phyloP scores from a whole-genome alignment of 345 rosid genomes.

The Mercurialis annua region DNA sequence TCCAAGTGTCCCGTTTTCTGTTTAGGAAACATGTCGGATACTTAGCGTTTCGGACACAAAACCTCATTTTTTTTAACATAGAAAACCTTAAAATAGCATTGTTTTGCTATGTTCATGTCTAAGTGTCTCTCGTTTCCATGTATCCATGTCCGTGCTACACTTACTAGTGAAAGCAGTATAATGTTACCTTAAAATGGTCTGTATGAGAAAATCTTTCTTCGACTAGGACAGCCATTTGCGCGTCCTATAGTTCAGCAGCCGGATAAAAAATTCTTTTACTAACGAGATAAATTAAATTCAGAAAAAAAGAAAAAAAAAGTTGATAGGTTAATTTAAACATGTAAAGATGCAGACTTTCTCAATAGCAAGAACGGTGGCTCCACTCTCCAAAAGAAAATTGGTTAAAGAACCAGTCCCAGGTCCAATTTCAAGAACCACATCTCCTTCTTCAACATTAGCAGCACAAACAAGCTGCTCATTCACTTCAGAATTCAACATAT shows the following conservation, averaged over 20 bases:
- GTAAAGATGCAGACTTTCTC: conserved; percentile 53
- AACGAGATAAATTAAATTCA: too few relatives aligned
- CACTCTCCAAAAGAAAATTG: conserved; percentile 57
- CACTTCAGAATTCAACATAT: conserved; percentile 80
- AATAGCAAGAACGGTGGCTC: conserved; percentile 73
- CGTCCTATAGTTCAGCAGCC: conserved; percentile 47
- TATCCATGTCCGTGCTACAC: too few relatives aligned
- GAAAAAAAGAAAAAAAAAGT: background rate
- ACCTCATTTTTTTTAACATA: too few relatives aligned
- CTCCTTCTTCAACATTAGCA: conserved; percentile 67
- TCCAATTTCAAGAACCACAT: conserved; percentile 85
- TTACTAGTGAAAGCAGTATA: background rate
- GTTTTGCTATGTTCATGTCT: too few relatives aligned
- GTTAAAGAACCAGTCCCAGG: conserved; percentile 96
- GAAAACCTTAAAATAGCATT: too few relatives aligned
- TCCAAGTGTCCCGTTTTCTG: too few relatives aligned
- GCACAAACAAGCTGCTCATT: conserved; percentile 58
- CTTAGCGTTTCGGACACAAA: too few relatives aligned
- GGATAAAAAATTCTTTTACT: background rate
- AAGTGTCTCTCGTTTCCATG: too few relatives aligned
- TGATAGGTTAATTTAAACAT: too few relatives aligned
- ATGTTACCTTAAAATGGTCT: conserved; percentile 58
- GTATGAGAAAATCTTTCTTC: conserved; percentile 59
- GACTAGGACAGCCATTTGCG: conserved; percentile 74
- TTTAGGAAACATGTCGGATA: too few relatives aligned